Conservation (phyloP, 2,329 filamentous ascomycete species). For the Lizonia empirigonia region DNA sequence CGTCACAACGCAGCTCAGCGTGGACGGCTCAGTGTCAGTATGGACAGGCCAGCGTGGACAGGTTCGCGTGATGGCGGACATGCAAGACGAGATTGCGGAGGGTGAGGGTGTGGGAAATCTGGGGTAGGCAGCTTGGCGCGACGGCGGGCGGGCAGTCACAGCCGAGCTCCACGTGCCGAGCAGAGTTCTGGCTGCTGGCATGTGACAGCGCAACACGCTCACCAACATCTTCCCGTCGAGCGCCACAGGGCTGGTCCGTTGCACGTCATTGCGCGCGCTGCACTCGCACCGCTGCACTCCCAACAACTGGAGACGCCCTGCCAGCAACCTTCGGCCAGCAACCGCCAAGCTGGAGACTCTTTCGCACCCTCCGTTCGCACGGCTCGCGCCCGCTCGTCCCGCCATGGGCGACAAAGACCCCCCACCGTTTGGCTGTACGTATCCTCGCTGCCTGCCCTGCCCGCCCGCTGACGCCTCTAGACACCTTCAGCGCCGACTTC, state of each 20-base stretch:
- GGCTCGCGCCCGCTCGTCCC: slow-evolving; percentile 31
- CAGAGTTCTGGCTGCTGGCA: slow-evolving; percentile 4
- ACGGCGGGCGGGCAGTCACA: too few species aligned
- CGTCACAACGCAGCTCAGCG: too few species aligned
- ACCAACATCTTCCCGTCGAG: slow-evolving; percentile 1
- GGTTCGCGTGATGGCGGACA: slow-evolving; percentile 8
- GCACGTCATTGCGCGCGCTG: slow-evolving; percentile 24
- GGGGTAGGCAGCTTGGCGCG: slow-evolving; percentile 4
- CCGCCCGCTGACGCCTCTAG: slow-evolving; percentile 24
- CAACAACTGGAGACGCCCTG: too few species aligned
- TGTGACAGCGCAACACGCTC: slow-evolving; percentile 3
- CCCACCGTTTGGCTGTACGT: slow-evolving; percentile 44
- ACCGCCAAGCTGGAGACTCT: slow-evolving; percentile 40
- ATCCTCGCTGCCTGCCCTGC: neutral
- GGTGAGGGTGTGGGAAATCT: slow-evolving; percentile 7
- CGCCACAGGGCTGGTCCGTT: slow-evolving; percentile 7
- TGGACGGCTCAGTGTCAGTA: too few species aligned
- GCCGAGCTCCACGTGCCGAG: slow-evolving; percentile 14
- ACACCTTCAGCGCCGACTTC: slow-evolving; percentile 38
- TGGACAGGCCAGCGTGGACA: too few species aligned
- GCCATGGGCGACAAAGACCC: slow-evolving; percentile 44
- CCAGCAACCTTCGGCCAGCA: too few species aligned
- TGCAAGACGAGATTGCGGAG: slow-evolving; percentile 8
- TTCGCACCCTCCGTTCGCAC: slow-evolving; percentile 29
- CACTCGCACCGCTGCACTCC: too few species aligned